Evolutionary conservation across 192 early-diverging fungal genomes (phyloP).

Genomic region (Umbelopsis ramanniana): DNA sequence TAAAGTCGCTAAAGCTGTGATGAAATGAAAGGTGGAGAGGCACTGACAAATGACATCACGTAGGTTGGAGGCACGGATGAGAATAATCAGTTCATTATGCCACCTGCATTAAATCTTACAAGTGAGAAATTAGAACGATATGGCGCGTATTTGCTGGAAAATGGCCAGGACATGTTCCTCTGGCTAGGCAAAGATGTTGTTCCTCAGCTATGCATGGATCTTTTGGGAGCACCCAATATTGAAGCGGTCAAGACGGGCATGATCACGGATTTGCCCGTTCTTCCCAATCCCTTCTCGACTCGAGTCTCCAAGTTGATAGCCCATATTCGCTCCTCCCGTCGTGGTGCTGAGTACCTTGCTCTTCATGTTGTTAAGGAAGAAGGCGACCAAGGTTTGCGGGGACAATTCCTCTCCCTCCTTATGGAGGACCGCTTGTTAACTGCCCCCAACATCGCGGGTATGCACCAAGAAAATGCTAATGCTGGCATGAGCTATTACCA

Average conservation of each 20-base stretch:
- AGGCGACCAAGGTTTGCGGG: constrained; percentile 70
- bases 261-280: constrained; percentile 52
- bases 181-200: constrained; percentile 74
- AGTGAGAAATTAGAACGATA: constrained; percentile 79
- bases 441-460: constrained; percentile 33
- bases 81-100: constrained; percentile 67
- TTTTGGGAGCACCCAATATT: constrained; percentile 68
- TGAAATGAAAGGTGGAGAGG: too few species aligned
- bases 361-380: constrained; percentile 82
- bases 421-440: constrained; percentile 68
- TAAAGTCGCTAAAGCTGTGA: constrained; percentile 34
- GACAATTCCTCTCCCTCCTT: constrained; percentile 69
- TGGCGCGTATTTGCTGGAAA: constrained; percentile 78
- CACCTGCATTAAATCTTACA: constrained; percentile 68
- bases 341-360: constrained; percentile 62
- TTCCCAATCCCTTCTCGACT: constrained; percentile 64
- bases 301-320: constrained; percentile 64
- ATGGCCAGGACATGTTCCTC: constrained; percentile 72
- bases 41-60: not conserved
- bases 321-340: constrained; percentile 59
- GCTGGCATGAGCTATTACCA: constrained; percentile 45
- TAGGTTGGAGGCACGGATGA: constrained; percentile 59
- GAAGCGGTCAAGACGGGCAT: constrained; percentile 66
- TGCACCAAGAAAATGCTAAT: constrained; percentile 28
- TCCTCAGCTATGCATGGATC: constrained; percentile 59